These are phyloP conservation scores for Candida insectorum DNA, from an alignment of 805 yeast species.

Conservation along the genomic window DNA sequence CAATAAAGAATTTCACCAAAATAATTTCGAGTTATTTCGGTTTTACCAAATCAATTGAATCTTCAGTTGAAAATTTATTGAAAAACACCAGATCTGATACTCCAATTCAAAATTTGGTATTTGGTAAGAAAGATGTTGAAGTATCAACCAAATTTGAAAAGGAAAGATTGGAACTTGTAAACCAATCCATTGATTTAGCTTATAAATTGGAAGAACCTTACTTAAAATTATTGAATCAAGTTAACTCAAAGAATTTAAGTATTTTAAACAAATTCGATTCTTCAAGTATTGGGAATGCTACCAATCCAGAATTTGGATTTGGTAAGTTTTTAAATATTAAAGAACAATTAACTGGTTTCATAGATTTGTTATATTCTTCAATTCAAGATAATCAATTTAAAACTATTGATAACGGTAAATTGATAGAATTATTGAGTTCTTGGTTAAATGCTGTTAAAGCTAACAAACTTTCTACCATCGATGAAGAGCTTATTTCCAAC, in stretches of 20 bases:
- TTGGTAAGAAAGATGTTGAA: conserved; percentile 46
- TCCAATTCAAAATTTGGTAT: conserved; percentile 61
- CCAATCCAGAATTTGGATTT: conserved; percentile 83
- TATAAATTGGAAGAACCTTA: conserved; percentile 69
- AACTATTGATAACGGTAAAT: conserved; percentile 42
- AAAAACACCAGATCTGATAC: conserved; percentile 47
- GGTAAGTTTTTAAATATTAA: conserved; percentile 66
- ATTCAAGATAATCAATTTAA: conserved; percentile 43
- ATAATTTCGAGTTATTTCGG: conserved; percentile 57
- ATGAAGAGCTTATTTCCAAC: conserved; percentile 24
- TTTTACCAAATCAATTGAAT: conserved; percentile 39
- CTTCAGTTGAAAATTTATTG: conserved; percentile 36
- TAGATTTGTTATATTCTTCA: conserved; percentile 43
- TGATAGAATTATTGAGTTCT: conserved; percentile 57
- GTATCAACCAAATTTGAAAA: conserved; percentile 26
- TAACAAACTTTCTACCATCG: conserved; percentile 23
- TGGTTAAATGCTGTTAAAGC: conserved; percentile 53
- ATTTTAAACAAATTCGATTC: conserved; percentile 59
- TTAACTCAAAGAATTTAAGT: conserved; percentile 37
- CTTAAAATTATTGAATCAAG: conserved; percentile 67
- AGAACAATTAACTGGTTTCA: conserved; percentile 47
- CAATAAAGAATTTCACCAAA: conserved; percentile 45
- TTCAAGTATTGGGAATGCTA: conserved; percentile 37
- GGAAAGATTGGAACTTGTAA: conserved; percentile 14
- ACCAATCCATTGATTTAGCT: conserved; percentile 45